These are phyloP conservation scores for Alternaria triticina DNA, from an alignment of 2,329 filamentous ascomycete species.

Conservation along the genomic window DNA sequence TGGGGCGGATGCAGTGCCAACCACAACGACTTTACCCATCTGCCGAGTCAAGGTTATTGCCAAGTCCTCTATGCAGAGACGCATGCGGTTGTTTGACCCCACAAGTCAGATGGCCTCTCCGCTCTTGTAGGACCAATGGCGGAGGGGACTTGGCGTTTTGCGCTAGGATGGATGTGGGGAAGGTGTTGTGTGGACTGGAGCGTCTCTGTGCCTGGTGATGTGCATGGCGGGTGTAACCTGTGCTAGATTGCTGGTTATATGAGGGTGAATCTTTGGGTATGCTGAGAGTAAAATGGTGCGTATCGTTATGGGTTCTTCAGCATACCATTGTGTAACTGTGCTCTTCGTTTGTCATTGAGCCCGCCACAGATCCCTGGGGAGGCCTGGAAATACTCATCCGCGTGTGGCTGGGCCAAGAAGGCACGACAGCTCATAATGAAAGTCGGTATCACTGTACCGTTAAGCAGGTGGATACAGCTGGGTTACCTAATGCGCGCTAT, in stretches of 20 bases:
- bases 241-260: not conserved
- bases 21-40: constrained; percentile 32
- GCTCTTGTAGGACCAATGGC: constrained; percentile 13
- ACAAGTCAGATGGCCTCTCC: constrained; percentile 23
- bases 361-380: no score
- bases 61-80: constrained; percentile 12
- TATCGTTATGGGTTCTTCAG: not conserved
- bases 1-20: constrained; percentile 13
- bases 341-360: not conserved
- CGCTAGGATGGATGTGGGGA: constrained; percentile 36
- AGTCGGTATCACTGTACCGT: constrained; percentile 2
- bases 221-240: not conserved
- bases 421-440: not conserved
- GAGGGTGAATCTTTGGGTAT: not conserved
- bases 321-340: not conserved
- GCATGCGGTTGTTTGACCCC: constrained; percentile 30
- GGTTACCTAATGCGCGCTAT: not conserved
- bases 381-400: constrained; percentile 4
- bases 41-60: constrained; percentile 31
- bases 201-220: not conserved
- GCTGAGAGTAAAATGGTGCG: not conserved
- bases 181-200: not conserved
- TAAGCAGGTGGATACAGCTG: not conserved
- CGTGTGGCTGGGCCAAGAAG: not conserved
- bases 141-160: constrained; percentile 25